Base-by-base conservation (phyloP, 2,329 filamentous ascomycete genomes). In the Penicillium psychrosexuale region DNA sequence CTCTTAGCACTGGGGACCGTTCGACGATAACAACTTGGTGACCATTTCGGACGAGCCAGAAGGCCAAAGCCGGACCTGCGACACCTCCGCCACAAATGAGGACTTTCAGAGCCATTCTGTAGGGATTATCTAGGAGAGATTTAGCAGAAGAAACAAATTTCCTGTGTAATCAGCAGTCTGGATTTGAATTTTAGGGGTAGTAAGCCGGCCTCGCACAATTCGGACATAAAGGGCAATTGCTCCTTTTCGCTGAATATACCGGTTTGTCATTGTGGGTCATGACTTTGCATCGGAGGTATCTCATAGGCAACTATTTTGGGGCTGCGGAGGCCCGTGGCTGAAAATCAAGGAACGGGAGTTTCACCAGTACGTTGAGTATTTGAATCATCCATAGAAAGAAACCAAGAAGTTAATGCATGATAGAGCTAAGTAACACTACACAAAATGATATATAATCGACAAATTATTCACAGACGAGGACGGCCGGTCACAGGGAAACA, bases 81-180 rank as follows among this genome's bases (percentile, higher is more conserved):
- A 76, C 68, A n/a, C 74, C 71, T 22, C 67, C 71, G 11, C 75
- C 75, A 47, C 73, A 69, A 56, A 83, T 79, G 57, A 83, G 77
- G 40, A 83, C 65, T 44, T 75, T 78, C 9, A 81, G 47, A 43
- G 59, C 34, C 54, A 58, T 59, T 36, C 2, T 85, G 15, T 28
- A 19, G 27, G 2, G 42, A 9, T 8, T 19, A 27, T 47, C 6
- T 8, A 12, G 9, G 7, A 15, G 12, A 43, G 4, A 9, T 4
- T 15, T 5, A 6, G n/a, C n/a, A n/a, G 11, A 15, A 5, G 8
- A 19, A 15, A 12, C 9, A 6, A 4, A 7, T 24, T 6, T 22
- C 17, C 11, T 38, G n/a, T 28, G 2, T 3, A 6, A 8, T n/a
- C n/a, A 11, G 24, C 3, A 28, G 45, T 17, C n/a, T 22, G 8